phyloP scores from a whole-genome alignment of 805 yeast genomes.

The Maudiozyma turicensis region DNA sequence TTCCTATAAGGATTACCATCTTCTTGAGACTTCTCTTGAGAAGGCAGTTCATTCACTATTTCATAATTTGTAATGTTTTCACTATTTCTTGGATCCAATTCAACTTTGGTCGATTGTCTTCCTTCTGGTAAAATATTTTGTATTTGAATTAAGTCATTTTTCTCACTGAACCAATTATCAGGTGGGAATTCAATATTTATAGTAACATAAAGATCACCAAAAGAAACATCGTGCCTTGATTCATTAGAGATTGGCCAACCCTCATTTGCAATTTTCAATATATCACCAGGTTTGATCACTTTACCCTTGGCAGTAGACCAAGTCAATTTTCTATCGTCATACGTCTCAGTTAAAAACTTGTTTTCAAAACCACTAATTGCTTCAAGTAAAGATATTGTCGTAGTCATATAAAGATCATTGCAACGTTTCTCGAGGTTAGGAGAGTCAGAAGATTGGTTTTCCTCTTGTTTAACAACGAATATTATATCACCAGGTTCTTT shows the following conservation, averaged over 20 bases:
- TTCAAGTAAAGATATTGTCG: constrained; percentile 61
- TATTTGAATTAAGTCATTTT: constrained; percentile 48
- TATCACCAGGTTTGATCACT: constrained; percentile 71
- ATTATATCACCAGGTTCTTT: constrained; percentile 64
- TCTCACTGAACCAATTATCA: constrained; percentile 77
- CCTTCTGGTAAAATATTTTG: constrained; percentile 43
- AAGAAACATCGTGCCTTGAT: background rate
- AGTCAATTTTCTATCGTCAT: constrained; percentile 69
- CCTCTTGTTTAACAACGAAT: constrained; percentile 46
- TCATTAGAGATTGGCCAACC: constrained; percentile 64
- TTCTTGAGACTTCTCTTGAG: constrained; percentile 3
- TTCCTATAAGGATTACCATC: constrained; percentile 3
- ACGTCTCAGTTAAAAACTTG: constrained; percentile 52
- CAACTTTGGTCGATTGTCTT: constrained; percentile 3
- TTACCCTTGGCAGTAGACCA: constrained; percentile 65
- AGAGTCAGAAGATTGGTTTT: constrained; percentile 25
- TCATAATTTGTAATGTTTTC: constrained; percentile 23
- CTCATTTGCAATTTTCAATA: constrained; percentile 52
- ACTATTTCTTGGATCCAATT: constrained; percentile 21
- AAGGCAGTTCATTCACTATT: constrained; percentile 13
- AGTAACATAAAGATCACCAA: constrained; percentile 63
- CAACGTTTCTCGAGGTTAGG: constrained; percentile 44
- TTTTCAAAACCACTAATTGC: constrained; percentile 75
- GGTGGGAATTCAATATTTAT: constrained; percentile 73
- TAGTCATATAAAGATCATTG: constrained; percentile 52